Evolutionary conservation across 495 filamentous ascomycete species (phyloP).

Genomic region (Friedmanniomyces simplex): DNA sequence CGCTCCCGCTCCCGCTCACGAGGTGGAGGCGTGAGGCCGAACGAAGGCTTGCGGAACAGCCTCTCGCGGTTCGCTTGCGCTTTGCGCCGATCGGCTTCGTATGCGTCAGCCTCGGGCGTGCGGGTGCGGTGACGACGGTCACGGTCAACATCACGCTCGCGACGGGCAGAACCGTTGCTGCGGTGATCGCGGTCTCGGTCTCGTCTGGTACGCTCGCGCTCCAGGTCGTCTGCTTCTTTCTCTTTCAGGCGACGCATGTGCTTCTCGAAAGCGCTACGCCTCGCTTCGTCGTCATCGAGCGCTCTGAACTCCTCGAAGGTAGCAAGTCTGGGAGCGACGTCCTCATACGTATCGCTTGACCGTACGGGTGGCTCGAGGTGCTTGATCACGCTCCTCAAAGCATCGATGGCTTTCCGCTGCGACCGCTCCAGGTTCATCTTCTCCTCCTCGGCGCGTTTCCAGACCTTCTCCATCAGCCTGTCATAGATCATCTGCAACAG

Average conservation of each 20-base stretch:
- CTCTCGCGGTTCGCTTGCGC: constrained; percentile 79
- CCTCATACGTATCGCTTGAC: constrained; percentile 72
- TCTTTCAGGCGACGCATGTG: constrained; percentile 80
- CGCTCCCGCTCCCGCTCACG: constrained; percentile 39
- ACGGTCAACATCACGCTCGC: constrained; percentile 24
- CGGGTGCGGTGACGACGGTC: constrained; percentile 57
- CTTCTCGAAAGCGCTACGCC: constrained; percentile 83
- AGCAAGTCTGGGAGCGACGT: constrained; percentile 65
- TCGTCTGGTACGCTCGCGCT: constrained; percentile 56
- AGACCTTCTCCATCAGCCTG: constrained; percentile 67
- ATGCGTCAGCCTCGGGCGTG: constrained; percentile 75
- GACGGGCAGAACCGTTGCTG: constrained; percentile 5
- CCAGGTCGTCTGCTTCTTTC: constrained; percentile 77
- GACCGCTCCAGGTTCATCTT: constrained; percentile 72
- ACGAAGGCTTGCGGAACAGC: constrained; percentile 69
- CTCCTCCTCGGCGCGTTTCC: constrained; percentile 71
- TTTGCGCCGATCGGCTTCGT: constrained; percentile 79
- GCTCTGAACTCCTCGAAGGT: constrained; percentile 73
- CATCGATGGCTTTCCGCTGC: constrained; percentile 75
- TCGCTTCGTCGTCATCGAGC: constrained; percentile 69
- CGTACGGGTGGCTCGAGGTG: constrained; percentile 80
- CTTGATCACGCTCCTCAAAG: constrained; percentile 78
- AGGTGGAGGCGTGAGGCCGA: constrained; percentile 35
- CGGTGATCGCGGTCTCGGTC: constrained; percentile 21
- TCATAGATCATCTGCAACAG: constrained; percentile 70